Conservation (phyloP, 305 asterid species). For the Fraxinus platypoda region DNA sequence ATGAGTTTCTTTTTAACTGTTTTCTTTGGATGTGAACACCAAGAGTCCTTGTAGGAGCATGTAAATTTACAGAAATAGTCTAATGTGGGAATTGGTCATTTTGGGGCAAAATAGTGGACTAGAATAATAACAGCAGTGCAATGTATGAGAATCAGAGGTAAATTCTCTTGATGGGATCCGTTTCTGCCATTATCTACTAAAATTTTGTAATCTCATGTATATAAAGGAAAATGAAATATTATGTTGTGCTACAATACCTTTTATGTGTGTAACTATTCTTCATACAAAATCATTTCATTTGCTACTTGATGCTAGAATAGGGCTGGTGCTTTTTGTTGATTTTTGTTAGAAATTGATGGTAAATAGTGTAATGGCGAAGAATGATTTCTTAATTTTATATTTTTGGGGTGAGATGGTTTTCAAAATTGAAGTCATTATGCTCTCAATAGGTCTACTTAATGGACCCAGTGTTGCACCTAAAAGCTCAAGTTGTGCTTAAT, state of each 20-base stretch:
- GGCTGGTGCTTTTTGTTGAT: not conserved
- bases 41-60: not conserved
- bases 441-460: not conserved
- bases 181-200: not conserved
- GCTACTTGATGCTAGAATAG: not conserved
- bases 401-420: not conserved
- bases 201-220: not conserved
- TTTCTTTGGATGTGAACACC: not conserved
- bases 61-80: not conserved
- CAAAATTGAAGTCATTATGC: not conserved
- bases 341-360: not conserved
- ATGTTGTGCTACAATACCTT: not conserved
- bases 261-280: not conserved
- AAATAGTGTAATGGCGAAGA: not conserved
- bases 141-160: not conserved
- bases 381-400: not conserved
- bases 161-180: not conserved
- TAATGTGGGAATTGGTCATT: not conserved
- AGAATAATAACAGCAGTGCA: not conserved
- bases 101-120: not conserved
- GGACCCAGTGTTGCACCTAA: not conserved
- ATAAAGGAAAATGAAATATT: not conserved
- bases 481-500: not conserved
- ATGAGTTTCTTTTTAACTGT: not conserved
- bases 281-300: not conserved